phyloP scores from a whole-genome alignment of 495 filamentous ascomycete species.

The Bombardia bombarda region DNA sequence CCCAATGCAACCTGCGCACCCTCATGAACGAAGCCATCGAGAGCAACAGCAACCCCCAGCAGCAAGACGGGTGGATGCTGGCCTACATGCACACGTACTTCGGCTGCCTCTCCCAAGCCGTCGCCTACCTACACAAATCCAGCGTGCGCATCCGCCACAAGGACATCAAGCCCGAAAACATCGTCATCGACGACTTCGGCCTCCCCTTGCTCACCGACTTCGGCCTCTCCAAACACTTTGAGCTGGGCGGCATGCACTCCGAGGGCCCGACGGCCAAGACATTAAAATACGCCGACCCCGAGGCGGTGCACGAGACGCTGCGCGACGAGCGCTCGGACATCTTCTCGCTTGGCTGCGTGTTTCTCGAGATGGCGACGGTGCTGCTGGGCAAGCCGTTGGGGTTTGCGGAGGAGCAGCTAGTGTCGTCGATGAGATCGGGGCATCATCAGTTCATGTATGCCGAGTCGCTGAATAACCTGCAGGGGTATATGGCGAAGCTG shows the following conservation, averaged over 20 bases:
- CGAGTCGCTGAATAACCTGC: conserved; percentile 16
- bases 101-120: conserved; percentile 28
- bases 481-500: conserved; percentile 12
- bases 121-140: conserved; percentile 30
- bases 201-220: conserved; percentile 35
- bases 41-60: neutral
- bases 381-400: conserved; percentile 23
- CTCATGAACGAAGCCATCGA: conserved; percentile 20
- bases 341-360: conserved; percentile 43
- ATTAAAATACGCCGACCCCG: conserved; percentile 38
- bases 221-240: conserved; percentile 33
- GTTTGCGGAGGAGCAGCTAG: conserved; percentile 21
- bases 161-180: conserved; percentile 42
- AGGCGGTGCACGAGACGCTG: conserved; percentile 26
- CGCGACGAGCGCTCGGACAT: conserved; percentile 38
- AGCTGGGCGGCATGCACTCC: conserved; percentile 26
- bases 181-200: conserved; percentile 30
- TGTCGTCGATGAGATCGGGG: neutral
- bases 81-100: conserved; percentile 23
- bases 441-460: conserved; percentile 23
- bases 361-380: conserved; percentile 35
- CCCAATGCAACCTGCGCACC: conserved; percentile 18
- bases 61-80: conserved; percentile 9
- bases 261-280: conserved; percentile 26
- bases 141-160: conserved; percentile 31